Percentiles rank a stretch among this genome's conserved stretches.
These are phyloP conservation scores for Ophiorrhiza pumila DNA, from an alignment of 257 asterid species.

Conservation along the genomic window DNA sequence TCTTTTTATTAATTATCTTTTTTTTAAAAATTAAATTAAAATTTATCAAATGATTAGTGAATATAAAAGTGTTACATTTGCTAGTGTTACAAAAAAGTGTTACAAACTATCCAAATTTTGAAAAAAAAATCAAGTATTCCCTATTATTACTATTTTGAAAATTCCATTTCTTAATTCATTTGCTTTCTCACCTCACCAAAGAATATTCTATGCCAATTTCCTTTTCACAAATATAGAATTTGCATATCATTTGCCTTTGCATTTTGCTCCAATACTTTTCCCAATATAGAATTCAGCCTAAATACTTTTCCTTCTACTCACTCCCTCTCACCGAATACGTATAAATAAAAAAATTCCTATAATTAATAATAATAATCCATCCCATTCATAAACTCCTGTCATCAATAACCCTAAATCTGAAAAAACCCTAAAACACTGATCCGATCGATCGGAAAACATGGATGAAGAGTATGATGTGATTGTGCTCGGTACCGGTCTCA, in stretches of 20 bases:
- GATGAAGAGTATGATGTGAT: conserved; percentile 44
- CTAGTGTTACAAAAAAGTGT: too few species aligned
- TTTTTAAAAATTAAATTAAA: too few species aligned
- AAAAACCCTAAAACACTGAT: conserved; percentile 24
- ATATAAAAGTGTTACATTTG: too few species aligned
- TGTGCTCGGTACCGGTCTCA: conserved; percentile 42
- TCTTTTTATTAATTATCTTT: too few species aligned
- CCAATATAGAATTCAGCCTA: background rate
- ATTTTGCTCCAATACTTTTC: too few species aligned
- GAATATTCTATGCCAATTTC: conserved; percentile 1
- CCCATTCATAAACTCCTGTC: background rate
- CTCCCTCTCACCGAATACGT: background rate
- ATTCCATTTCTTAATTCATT: too few species aligned
- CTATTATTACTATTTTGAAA: too few species aligned
- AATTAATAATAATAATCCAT: background rate
- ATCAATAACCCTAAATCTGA: background rate
- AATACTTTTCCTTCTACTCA: background rate
- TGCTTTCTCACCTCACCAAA: background rate
- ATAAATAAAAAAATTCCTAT: background rate
- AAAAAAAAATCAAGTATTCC: too few species aligned
- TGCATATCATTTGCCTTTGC: too few species aligned
- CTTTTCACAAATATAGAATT: too few species aligned
- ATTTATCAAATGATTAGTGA: too few species aligned
- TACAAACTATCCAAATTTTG: too few species aligned
- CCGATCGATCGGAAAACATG: conserved; percentile 25